Evolutionary conservation across 805 yeast genomes (phyloP).

Genomic region (Limtongia smithiae): DNA sequence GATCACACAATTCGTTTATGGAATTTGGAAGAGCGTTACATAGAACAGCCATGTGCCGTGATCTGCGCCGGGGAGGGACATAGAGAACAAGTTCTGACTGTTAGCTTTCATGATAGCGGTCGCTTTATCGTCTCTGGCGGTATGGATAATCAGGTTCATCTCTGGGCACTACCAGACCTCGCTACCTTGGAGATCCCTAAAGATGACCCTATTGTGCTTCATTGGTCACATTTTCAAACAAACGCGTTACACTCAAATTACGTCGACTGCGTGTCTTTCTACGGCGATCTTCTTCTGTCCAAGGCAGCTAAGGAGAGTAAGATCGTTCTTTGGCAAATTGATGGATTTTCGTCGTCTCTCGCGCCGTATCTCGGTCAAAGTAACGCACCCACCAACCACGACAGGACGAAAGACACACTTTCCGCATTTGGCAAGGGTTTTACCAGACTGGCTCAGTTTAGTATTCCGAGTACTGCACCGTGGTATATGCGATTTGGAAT

Average conservation of each 20-base stretch:
- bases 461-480: constrained; percentile 20
- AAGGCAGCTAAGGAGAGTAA: constrained; percentile 24
- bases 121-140: constrained; percentile 26
- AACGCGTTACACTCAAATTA: constrained; percentile 21
- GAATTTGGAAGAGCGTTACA: constrained; percentile 38
- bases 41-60: constrained; percentile 20
- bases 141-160: constrained; percentile 22
- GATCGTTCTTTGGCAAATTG: constrained; percentile 25
- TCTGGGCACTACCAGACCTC: constrained; percentile 26
- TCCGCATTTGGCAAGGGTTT: constrained; percentile 23
- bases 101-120: constrained; percentile 24
- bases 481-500: constrained; percentile 28
- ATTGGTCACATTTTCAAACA: constrained; percentile 24
- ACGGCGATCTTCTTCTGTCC: constrained; percentile 23
- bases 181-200: constrained; percentile 1
- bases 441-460: constrained; percentile 18
- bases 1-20: constrained; percentile 77
- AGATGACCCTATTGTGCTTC: constrained; percentile 21
- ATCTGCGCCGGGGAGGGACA: constrained; percentile 29
- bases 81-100: constrained; percentile 24
- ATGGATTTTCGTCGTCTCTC: constrained; percentile 17
- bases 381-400: constrained; percentile 26
- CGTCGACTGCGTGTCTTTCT: constrained; percentile 24
- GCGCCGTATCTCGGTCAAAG: constrained; percentile 15
- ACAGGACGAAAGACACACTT: constrained; percentile 15